These are phyloP conservation scores for Huiozyma naganishii DNA, from an alignment of 805 yeast genomes.

Conservation along the genomic window DNA sequence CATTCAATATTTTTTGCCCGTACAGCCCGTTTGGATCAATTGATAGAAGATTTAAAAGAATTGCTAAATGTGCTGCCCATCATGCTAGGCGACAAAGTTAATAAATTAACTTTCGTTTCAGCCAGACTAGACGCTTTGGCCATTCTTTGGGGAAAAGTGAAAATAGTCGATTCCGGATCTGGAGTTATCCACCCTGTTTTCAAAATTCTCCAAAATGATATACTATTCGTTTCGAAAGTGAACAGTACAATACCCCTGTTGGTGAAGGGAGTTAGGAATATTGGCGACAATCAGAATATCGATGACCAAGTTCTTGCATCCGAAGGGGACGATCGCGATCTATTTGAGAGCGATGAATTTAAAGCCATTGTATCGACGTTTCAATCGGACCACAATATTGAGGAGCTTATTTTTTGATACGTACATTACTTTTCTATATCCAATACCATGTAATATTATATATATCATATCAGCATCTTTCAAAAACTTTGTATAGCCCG, in stretches of 20 bases:
- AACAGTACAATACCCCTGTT: slow-evolving; percentile 6
- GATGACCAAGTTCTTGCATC: neutral
- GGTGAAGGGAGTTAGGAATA: slow-evolving; percentile 3
- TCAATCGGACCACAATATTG: slow-evolving; percentile 13
- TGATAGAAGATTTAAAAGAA: slow-evolving; percentile 16
- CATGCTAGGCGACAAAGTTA: slow-evolving; percentile 8
- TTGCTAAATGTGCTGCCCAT: slow-evolving; percentile 10
- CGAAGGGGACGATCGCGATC: slow-evolving; percentile 2
- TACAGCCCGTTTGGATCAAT: slow-evolving; percentile 8
- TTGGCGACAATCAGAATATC: slow-evolving; percentile 4
- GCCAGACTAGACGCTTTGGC: slow-evolving; percentile 14
- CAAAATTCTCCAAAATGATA: slow-evolving; percentile 19
- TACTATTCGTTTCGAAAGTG: slow-evolving; percentile 6
- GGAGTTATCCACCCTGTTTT: slow-evolving; percentile 20
- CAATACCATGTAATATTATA: neutral
- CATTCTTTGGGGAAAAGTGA: slow-evolving; percentile 16
- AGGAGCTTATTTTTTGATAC: slow-evolving; percentile 4
- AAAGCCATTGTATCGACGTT: slow-evolving; percentile 12
- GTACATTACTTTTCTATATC: neutral
- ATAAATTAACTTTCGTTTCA: slow-evolving; percentile 6
- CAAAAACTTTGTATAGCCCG: slow-evolving; percentile 83
- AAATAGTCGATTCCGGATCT: slow-evolving; percentile 11
- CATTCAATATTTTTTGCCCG: slow-evolving; percentile 14
- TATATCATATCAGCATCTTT: slow-evolving; percentile 50
- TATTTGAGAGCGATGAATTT: slow-evolving; percentile 6